Evolutionary conservation across 2,329 filamentous ascomycete species (phyloP).

Genomic region (Podosphaera leucotricha): DNA sequence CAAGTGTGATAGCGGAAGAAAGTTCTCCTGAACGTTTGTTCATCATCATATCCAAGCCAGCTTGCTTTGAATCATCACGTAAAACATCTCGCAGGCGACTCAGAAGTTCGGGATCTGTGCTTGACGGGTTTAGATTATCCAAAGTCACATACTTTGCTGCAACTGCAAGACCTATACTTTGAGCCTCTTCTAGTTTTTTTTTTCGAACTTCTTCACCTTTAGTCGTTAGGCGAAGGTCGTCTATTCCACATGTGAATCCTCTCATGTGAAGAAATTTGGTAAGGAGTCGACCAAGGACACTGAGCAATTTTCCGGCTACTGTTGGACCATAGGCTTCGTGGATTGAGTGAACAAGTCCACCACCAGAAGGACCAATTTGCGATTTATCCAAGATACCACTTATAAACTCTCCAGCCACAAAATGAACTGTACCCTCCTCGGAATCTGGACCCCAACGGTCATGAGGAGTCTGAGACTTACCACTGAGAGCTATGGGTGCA

Average conservation of each 20-base stretch:
- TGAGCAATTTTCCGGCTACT: constrained; percentile 66
- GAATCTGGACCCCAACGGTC: constrained; percentile 53
- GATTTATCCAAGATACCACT: constrained; percentile 88
- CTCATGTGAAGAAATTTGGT: constrained; percentile 82
- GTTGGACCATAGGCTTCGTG: constrained; percentile 85
- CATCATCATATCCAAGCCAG: constrained; percentile 69
- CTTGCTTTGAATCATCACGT: constrained; percentile 76
- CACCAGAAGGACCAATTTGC: constrained; percentile 69
- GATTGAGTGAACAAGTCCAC: constrained; percentile 74
- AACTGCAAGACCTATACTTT: constrained; percentile 49
- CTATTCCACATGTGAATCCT: constrained; percentile 91
- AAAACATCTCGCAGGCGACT: constrained; percentile 70
- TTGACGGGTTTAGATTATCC: constrained; percentile 34
- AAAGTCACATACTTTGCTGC: constrained; percentile 78
- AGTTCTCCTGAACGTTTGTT: constrained; percentile 46
- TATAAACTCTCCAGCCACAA: constrained; percentile 71
- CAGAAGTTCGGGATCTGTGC: constrained; percentile 46
- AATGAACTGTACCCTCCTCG: constrained; percentile 61
- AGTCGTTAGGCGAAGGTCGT: constrained; percentile 69
- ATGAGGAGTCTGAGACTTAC: constrained; percentile 55
- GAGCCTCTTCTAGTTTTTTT: constrained; percentile 42
- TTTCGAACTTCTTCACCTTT: constrained; percentile 51
- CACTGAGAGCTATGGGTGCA: constrained; percentile 54
- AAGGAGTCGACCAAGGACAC: constrained; percentile 67
- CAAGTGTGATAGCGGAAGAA: constrained; percentile 53